Percentiles rank a stretch among this genome's conserved stretches.
Evolutionary conservation across 2,329 filamentous ascomycete species (phyloP).

Genomic region (Diaporthe sp.): DNA sequence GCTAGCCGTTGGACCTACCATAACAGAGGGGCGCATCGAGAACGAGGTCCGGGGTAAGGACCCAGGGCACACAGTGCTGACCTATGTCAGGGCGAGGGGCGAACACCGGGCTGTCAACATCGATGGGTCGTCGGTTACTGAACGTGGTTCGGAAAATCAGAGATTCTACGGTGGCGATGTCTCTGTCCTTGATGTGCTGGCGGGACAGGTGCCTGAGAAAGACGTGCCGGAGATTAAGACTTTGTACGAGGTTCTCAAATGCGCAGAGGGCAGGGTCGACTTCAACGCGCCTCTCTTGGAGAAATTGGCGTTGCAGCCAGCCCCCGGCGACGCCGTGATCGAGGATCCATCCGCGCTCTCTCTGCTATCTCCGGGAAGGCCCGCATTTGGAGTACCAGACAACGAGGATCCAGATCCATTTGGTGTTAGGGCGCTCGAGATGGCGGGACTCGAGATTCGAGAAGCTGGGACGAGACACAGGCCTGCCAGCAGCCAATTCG

Average conservation of each 20-base stretch:
- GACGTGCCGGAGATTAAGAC: slow-evolving; percentile 68
- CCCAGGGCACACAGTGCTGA: slow-evolving; percentile 68
- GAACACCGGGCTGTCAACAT: slow-evolving; percentile 69
- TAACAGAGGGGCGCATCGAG: slow-evolving; percentile 65
- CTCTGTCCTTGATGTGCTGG: slow-evolving; percentile 69
- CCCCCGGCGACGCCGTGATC: slow-evolving; percentile 80
- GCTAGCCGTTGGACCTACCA: slow-evolving; percentile 82
- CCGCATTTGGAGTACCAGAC: slow-evolving; percentile 83
- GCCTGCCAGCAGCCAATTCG: slow-evolving; percentile 84
- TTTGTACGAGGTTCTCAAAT: slow-evolving; percentile 86
- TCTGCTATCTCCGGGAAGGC: slow-evolving; percentile 53
- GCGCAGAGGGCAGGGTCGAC: slow-evolving; percentile 86
- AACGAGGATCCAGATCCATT: slow-evolving; percentile 90
- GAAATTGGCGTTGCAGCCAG: slow-evolving; percentile 73
- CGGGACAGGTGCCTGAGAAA: slow-evolving; percentile 67
- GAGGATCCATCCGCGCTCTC: slow-evolving; percentile 55
- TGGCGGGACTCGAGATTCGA: slow-evolving; percentile 88
- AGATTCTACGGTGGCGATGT: slow-evolving; percentile 67
- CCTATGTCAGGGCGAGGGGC: slow-evolving; percentile 71
- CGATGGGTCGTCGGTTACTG: slow-evolving; percentile 69
- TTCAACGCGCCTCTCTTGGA: slow-evolving; percentile 79
- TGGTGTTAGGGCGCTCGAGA: slow-evolving; percentile 90
- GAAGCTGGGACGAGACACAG: slow-evolving; percentile 86
- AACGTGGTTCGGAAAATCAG: slow-evolving; percentile 72
- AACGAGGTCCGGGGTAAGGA: slow-evolving; percentile 66